Conservation (phyloP, 805 yeast genomes). For the Jamesozyma lodderae region DNA sequence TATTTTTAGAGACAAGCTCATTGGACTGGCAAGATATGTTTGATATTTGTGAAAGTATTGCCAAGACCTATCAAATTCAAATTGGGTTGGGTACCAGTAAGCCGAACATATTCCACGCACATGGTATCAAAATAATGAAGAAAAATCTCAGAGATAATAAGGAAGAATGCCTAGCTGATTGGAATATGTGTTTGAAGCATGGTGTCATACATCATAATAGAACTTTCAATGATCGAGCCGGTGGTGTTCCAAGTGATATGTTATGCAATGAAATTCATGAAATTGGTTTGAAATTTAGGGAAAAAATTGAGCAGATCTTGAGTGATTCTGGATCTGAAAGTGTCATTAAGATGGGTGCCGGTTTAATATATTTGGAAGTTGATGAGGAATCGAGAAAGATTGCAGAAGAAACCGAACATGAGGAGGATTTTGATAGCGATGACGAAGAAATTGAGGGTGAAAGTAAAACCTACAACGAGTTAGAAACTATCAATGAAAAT, state of each 20-base stretch:
- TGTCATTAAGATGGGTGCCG: conserved; percentile 16
- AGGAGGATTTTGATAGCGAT: neutral
- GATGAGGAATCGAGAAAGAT: conserved; percentile 4
- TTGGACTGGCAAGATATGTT: conserved; percentile 25
- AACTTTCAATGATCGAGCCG: conserved; percentile 11
- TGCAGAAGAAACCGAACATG: conserved; percentile 3
- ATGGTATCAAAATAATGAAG: conserved; percentile 16
- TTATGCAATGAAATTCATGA: conserved; percentile 12
- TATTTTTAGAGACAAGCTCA: conserved; percentile 24
- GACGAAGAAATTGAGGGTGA: conserved; percentile 1
- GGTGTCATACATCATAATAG: conserved; percentile 16
- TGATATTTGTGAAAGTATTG: conserved; percentile 20
- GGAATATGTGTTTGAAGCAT: conserved; percentile 22
- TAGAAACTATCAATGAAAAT: too few species aligned
- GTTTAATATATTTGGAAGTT: conserved; percentile 22
- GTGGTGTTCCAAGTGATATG: conserved; percentile 21
- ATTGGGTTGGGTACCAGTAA: conserved; percentile 24
- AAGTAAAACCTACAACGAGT: neutral
- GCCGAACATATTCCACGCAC: conserved; percentile 11
- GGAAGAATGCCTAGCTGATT: conserved; percentile 18
- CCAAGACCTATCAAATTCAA: conserved; percentile 14
- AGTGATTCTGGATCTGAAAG: conserved; percentile 14
- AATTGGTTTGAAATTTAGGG: conserved; percentile 12
- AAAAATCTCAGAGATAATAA: conserved; percentile 9
- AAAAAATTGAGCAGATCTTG: conserved; percentile 14